phyloP scores from a whole-genome alignment of 164 flowering plant species.

The Stephania cephalantha region DNA sequence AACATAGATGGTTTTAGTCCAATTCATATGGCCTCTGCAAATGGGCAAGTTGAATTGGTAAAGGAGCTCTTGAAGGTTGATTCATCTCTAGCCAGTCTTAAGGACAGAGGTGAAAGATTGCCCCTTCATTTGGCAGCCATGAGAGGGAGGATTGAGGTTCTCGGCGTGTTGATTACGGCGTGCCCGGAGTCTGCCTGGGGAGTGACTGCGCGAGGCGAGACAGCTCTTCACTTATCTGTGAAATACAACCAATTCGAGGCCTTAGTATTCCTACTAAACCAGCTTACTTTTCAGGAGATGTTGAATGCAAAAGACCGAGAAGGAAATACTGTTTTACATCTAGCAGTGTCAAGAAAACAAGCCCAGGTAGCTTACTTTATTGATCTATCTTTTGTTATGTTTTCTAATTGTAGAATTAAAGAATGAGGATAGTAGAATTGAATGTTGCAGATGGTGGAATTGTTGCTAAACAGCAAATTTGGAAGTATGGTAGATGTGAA shows the following conservation, averaged over 20 bases:
- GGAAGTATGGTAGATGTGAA: not conserved
- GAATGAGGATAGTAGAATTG: not conserved
- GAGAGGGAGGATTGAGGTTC: not conserved
- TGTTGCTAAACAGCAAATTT: not conserved
- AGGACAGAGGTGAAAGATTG: not conserved
- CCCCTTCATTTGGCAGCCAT: constrained; percentile 2
- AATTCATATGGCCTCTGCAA: not conserved
- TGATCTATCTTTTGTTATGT: not conserved
- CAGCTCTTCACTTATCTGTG: constrained; percentile 12
- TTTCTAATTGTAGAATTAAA: not conserved
- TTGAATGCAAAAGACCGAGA: constrained; percentile 9
- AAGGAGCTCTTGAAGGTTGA: constrained; percentile 1
- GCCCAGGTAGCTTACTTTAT: not conserved
- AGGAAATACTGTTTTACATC: constrained; percentile 12
- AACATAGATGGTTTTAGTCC: constrained; percentile 4
- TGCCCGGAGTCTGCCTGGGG: not conserved
- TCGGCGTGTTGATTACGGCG: not conserved
- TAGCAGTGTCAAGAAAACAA: constrained; percentile 4
- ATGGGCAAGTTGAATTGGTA: not conserved
- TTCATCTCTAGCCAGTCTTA: not conserved
- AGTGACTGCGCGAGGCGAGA: constrained; percentile 10
- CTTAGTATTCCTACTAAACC: constrained; percentile 3
- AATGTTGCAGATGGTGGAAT: not conserved
- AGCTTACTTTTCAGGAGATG: not conserved
- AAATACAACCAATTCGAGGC: constrained; percentile 9